Evolutionary conservation across 768 basidiomycete genomes (phyloP), one percentile per base, ranked within the genome.

Genomic region (Trametes coccinea): DNA sequence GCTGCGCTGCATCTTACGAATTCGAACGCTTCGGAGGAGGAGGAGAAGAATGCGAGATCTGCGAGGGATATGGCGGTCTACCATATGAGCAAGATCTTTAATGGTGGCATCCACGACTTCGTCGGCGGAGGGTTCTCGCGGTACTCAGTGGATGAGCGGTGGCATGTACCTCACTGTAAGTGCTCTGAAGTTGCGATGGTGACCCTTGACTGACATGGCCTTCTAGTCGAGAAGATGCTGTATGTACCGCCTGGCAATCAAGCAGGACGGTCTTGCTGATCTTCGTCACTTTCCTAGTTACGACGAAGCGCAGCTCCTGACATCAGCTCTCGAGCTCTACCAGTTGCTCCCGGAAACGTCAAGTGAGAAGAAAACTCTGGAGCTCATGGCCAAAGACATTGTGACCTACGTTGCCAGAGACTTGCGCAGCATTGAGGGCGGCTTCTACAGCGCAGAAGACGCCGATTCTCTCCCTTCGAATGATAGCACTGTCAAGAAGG

Each of bases 131-230:
- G 78, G 4, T 73, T 79, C 40, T 73, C 76, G 13, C 48, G 78
- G 52, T 79, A 79, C 58, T 74, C 72, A 13, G 77, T 79, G 3
- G 78, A 79, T 62, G 73, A 73, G 48, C 67, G 69, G 13, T 79
- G 77, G 76, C 72, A 75, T 34, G 73, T 79, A 1, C 78, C 78
- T 5, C 78, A 79, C 65, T 79, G 69, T 70, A 50, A 53, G 67
- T 63, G 22, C 22, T 22, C 22, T 22, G 22, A 22, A 22, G 22
- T 22, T 22, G 22, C 22, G 22, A 22, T 22, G 1, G 22, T 22
- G 22, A 22, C 22, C 22, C 22, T 22, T 22, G 22, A 22, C 22
- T 22, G 22, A 22, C 22, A 22, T 22, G 22, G 22, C 22, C 22
- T 22, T 22, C 22, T 22, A 70, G 69, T 79, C 59, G 77, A 79